Evolutionary conservation across 2,329 filamentous ascomycete species (phyloP), one percentile per base, ranked within the genome.

Genomic region (Botrytis pseudocinerea): DNA sequence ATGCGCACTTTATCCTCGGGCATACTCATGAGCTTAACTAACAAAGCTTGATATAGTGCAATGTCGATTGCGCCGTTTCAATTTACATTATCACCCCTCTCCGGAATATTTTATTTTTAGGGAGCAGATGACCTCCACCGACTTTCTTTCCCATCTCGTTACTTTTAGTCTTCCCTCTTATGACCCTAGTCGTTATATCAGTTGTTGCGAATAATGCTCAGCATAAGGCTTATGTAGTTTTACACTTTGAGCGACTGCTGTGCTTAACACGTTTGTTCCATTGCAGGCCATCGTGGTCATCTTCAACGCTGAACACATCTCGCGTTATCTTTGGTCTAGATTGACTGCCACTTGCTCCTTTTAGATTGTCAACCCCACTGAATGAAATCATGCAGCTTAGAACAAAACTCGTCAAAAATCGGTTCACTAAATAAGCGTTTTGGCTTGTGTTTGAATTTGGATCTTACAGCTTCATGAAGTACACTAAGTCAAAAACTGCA

Each of bases 241-340:
- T 10, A 28, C 38, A 40, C 28, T 38, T 54, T 40, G 32, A 28
- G 25, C 25, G n/a, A 68, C 2, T 48, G 16, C 22, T 12, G 44
- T 28, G 7, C 35, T 40, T 12, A 46, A 46, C 28, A 32, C 18
- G n/a, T 32, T 40, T 64, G n/a, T 46, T 64, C 42, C 7, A 7
- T 46, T 7, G 42, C 18, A 64, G 32, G 28, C 25, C 18, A 64
- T 64, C 25, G 40, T 32, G 62, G 42, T 64, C 40, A 64, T 14
- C 9, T n/a, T 46, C 18, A 46, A 46, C n/a, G n/a, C 9, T 46
- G 40, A 3, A 64, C 28, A 64, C 16, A 64, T 46, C 40, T 40
- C 40, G 62, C 61, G n/a, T 63, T n/a, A n/a, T 44, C n/a, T 63
- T 63, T 28, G n/a, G 7, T 63, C 61, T 44, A 44, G 40, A 63